Evolutionary conservation across 73 alveolate genomes (phyloP).

Genomic region (Paramecium biaurelia): DNA sequence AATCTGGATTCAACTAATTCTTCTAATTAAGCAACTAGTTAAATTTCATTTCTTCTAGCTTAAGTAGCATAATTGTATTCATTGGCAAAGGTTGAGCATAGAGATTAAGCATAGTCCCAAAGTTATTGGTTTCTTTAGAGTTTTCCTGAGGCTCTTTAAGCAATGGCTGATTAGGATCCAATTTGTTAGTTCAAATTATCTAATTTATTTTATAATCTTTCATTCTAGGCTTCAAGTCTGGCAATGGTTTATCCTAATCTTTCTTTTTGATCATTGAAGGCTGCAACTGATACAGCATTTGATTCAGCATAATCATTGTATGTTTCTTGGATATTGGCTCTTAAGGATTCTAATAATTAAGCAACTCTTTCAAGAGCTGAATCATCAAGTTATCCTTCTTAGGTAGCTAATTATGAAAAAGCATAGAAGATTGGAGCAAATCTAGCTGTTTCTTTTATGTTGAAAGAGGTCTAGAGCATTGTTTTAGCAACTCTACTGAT

Average conservation of each 20-base stretch:
- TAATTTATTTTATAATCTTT: constrained; percentile 21
- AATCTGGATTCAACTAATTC: constrained; percentile 21
- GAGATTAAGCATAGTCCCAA: constrained; percentile 22
- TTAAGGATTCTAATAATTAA: neutral
- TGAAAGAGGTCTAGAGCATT: neutral
- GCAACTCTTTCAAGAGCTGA: constrained; percentile 52
- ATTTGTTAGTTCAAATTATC: neutral
- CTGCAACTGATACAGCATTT: constrained; percentile 51
- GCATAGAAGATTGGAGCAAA: constrained; percentile 35
- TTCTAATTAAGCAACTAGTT: constrained; percentile 11
- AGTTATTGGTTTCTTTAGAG: neutral
- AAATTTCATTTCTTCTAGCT: constrained; percentile 25
- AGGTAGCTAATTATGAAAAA: constrained; percentile 22
- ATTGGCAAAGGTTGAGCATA: constrained; percentile 12
- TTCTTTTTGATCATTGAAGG: constrained; percentile 30
- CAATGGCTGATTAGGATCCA: constrained; percentile 49
- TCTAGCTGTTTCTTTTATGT: neutral
- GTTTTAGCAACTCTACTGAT: constrained; percentile 1
- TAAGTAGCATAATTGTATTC: constrained; percentile 42
- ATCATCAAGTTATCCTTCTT: constrained; percentile 36
- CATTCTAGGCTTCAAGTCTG: neutral
- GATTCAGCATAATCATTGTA: neutral
- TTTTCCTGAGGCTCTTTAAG: constrained; percentile 31
- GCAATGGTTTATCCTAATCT: neutral
- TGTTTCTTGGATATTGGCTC: constrained; percentile 18